These are phyloP conservation scores for Zygosaccharomyces kombuchaensis DNA, from an alignment of 805 yeast genomes.

Conservation along the genomic window DNA sequence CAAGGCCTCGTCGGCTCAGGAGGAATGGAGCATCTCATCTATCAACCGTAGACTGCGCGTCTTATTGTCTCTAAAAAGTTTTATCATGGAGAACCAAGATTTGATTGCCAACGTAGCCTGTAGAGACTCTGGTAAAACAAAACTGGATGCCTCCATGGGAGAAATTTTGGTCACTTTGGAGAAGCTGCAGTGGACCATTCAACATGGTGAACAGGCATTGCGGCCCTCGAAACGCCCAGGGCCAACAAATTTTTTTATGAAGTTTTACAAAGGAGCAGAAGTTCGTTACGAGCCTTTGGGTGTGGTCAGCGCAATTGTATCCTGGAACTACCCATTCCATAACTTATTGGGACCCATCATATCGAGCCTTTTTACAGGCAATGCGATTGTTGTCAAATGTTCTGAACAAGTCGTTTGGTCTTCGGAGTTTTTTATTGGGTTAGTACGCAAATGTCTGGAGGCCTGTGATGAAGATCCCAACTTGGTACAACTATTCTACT, in stretches of 20 bases:
- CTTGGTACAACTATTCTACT: conserved; percentile 80
- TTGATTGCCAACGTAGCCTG: conserved; percentile 89
- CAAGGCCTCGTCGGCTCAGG: conserved; percentile 35
- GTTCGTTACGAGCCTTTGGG: conserved; percentile 89
- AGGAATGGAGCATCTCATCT: conserved; percentile 40
- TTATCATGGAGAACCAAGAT: conserved; percentile 75
- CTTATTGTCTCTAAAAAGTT: conserved; percentile 64
- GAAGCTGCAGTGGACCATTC: conserved; percentile 83
- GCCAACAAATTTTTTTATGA: conserved; percentile 76
- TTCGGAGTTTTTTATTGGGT: conserved; percentile 66
- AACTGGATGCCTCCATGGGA: conserved; percentile 94
- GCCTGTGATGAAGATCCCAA: conserved; percentile 75
- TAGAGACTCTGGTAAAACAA: conserved; percentile 93
- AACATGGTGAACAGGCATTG: conserved; percentile 73
- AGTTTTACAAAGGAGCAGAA: conserved; percentile 83
- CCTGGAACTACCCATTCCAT: conserved; percentile 98
- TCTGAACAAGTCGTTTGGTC: conserved; percentile 97
- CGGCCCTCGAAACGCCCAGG: conserved; percentile 77
- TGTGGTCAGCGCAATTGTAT: conserved; percentile 81
- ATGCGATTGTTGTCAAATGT: conserved; percentile 86
- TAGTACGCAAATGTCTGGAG: conserved; percentile 67
- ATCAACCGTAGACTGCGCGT: conserved; percentile 66
- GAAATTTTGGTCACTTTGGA: conserved; percentile 94
- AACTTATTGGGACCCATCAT: conserved; percentile 89
- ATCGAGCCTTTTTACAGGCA: conserved; percentile 86